A percentile compares a stretch with the other conserved stretches of the same genome.
phyloP scores from a whole-genome alignment of 257 asterid species.

The Craterostigma plantagineum region DNA sequence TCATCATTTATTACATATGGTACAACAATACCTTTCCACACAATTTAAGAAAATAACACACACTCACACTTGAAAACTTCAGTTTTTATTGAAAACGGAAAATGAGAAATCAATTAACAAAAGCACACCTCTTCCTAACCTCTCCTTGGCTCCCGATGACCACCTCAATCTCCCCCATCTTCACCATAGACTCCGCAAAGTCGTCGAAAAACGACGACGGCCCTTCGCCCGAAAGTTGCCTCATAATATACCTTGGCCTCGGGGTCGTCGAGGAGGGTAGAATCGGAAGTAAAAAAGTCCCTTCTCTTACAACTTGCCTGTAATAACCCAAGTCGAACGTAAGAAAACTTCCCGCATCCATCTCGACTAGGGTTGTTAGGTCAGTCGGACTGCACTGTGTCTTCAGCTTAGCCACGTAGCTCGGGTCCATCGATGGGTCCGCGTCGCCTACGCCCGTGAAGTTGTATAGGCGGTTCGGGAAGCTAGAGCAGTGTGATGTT shows the following conservation, averaged over 20 bases:
- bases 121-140: slow-evolving; percentile 26
- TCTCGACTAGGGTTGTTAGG: slow-evolving; percentile 22
- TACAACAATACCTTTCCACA: too few relatives aligned
- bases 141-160: slow-evolving; percentile 36
- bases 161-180: slow-evolving; percentile 32
- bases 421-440: slow-evolving; percentile 36
- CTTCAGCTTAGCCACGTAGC: slow-evolving; percentile 21
- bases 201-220: slow-evolving; percentile 17
- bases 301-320: slow-evolving; percentile 22
- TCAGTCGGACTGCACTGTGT: slow-evolving; percentile 23
- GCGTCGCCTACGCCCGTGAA: slow-evolving; percentile 46
- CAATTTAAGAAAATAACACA: too few relatives aligned
- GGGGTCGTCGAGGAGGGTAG: slow-evolving; percentile 25
- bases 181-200: slow-evolving; percentile 30
- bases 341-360: slow-evolving; percentile 42
- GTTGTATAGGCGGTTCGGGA: slow-evolving; percentile 39
- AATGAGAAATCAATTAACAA: slow-evolving; percentile 16
- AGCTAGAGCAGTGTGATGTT: slow-evolving; percentile 26
- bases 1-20: too few relatives aligned
- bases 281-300: slow-evolving; percentile 29
- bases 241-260: slow-evolving; percentile 19
- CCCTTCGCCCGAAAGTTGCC: slow-evolving; percentile 10
- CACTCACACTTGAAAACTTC: too few relatives aligned
- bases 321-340: slow-evolving; percentile 26
- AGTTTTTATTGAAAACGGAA: not conserved